Evolutionary conservation across 78 protist genomes (phyloP), one percentile per base, ranked within the genome.

Genomic region (Dictyostelium citrinum): DNA sequence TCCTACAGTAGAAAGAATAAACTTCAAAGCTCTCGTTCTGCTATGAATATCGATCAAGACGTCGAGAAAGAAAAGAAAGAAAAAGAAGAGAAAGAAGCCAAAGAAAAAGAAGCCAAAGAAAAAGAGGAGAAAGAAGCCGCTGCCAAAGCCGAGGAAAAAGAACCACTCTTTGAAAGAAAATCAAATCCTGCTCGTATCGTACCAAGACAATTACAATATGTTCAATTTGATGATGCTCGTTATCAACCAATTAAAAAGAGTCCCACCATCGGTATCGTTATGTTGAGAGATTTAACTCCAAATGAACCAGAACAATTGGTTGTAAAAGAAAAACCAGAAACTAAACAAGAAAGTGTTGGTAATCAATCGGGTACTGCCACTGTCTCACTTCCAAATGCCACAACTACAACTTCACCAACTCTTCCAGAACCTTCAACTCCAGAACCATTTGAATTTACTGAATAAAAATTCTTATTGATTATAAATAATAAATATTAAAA

Each of bases 161-260:
- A 95, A 76, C 74, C 95, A 61, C 9, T 29, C 35, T 83, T 43
- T 55, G 97, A 97, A 43, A 17, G 95, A 24, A 94, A 97, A 72
- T 10, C 61, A 37, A 98, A 97, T 91, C 99, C 99, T 31, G 90
- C 97, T 49, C 90, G 99, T 41, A 96, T 98, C 12, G 90, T 96
- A 22, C 88, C 84, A 74, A 82, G 81, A 35, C 99, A 98, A 90
- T 39, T 94, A 35, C 77, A 29, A 41, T 33, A 61, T 60, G 37
- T 97, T 20, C 11, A 43, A 22, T 75, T 91, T 20, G 91, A 85
- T 29, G 91, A 67, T 11, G 84, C 82, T 3, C 41, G 98, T 22
- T 98, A 97, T 80, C 78, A 12, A 29, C 97, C 98, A 27, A 77
- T 98, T 83, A 82, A 84, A 35, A 82, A 78, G 76, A 70, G 9